Evolutionary conservation across 129 eudicot genomes (phyloP), one percentile per base, ranked within the genome.

Genomic region (Smallanthus sonchifolius): DNA sequence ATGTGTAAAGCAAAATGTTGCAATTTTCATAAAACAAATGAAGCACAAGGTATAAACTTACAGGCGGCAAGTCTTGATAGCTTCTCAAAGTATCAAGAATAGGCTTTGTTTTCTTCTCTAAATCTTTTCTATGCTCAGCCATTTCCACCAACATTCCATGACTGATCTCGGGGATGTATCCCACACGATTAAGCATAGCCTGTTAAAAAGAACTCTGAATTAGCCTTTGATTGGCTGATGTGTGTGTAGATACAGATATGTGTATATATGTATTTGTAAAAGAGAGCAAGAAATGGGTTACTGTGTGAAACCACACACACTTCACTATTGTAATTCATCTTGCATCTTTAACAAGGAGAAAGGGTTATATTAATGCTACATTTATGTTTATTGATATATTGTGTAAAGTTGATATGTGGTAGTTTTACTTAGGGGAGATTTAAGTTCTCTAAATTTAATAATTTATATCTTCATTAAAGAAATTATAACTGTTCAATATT

Each of bases 31-130:
- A 37, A 7, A 54, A 73, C 44, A 43, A 24, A n/a, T 39, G 70
- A 2, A 13, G n/a, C 5, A 19, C n/a, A 7, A 64, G 6, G 55
- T 40, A 4, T 34, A 40, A 16, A 67, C 69, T 76, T 88, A 90
- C 99, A 20, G 99, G 99, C 44, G 99, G 99, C 83, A 95, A 77
- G 79, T 95, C 97, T 77, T 91, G 99, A 84, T 95, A 95, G 83
- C 99, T 91, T 85, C 97, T 87, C 86, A 95, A 79, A 43, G 99
- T 95, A 68, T 95, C 99, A 32, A 91, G 88, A 47, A 95, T 88
- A 4, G 99, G 99, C 76, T 88, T 90, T 42, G 99, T 95, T 77
- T 88, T 91, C 88, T 88, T 95, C 77, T 95, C 99, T 73, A 91
- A 68, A 36, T 91, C 99, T 87, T 95, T 95, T 77, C 83, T 82